Evolutionary conservation across 257 asterid species (phyloP), one percentile per base, ranked within the genome.

Genomic region (Rauvolfia tetraphylla): DNA sequence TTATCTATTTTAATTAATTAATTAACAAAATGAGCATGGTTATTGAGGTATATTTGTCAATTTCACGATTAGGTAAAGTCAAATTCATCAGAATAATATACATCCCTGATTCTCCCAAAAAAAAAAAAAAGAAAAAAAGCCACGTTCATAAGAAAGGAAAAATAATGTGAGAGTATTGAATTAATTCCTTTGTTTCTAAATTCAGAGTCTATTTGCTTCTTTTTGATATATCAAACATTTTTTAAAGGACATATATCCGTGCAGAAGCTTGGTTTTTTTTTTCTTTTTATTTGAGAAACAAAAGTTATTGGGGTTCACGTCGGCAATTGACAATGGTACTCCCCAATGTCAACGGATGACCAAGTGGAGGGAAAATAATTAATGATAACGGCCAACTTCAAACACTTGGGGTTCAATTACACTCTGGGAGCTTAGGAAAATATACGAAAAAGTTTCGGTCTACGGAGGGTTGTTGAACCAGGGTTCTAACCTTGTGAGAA

Each of bases 11-110:
- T 29, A 59, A 4, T 71, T 11, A 61, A n/a, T 58, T 34, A 70
- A 58, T 58, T 44, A 46, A 31, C 42, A 70, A 46, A 48, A 1
- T n/a, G 56, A 7, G 5, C 41, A 70, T 44, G 23, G 23, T 27
- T 4, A 17, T 1, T 49, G 27, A 7, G 49, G 23, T 4, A 7
- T 5, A 57, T 22, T 78, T 59, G 17, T 0, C 27, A 59, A 4
- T 59, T 71, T 61, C 36, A 70, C 36, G 71, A 58, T 33, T 58
- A 77, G 59, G 31, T 58, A 44, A 68, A 51, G 5, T 46, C 53
- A 9, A 13, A 0, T 41, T 41, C 44, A 41, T 41, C 8, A 41
- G 44, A 41, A 41, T n/a, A n/a, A n/a, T n/a, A n/a, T n/a, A n/a
- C n/a, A n/a, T n/a, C n/a, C n/a, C n/a, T n/a, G n/a, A n/a, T n/a